Conservation (phyloP, 768 basidiomycete genomes). For the Mycena albidolilacea region DNA sequence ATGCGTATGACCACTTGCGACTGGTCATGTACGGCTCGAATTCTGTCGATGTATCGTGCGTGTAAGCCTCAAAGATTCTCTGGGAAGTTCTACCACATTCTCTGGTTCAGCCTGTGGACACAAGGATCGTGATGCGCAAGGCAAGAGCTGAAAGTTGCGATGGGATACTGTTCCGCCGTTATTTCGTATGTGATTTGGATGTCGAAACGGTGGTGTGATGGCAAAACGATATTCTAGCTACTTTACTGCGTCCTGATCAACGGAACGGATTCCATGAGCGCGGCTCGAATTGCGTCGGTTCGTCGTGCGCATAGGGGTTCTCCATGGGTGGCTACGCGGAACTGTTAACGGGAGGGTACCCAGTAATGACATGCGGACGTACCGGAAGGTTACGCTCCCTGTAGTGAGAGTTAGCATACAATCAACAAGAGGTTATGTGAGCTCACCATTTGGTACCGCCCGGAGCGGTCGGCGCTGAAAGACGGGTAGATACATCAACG, state of each 20-base stretch:
- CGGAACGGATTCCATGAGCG: slow-evolving; percentile 29
- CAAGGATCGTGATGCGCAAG: too few relatives aligned
- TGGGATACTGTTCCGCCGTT: too few relatives aligned
- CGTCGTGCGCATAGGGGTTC: slow-evolving; percentile 61
- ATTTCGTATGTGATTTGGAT: too few relatives aligned
- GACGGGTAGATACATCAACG: slow-evolving; percentile 13
- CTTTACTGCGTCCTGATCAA: slow-evolving; percentile 10
- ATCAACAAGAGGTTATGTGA: slow-evolving; percentile 4
- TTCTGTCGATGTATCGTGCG: too few relatives aligned
- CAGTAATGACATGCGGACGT: slow-evolving; percentile 43
- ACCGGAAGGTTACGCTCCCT: slow-evolving; percentile 91
- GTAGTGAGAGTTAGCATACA: slow-evolving; percentile 23
- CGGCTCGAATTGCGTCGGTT: slow-evolving; percentile 31
- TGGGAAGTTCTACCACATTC: too few relatives aligned
- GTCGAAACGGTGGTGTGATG: not conserved
- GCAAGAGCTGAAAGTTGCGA: too few relatives aligned
- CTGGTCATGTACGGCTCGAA: too few relatives aligned
- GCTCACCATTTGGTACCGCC: slow-evolving; percentile 97
- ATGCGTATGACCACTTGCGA: too few relatives aligned
- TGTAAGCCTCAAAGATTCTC: too few relatives aligned
- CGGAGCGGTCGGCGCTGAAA: slow-evolving; percentile 82
- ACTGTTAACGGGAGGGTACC: not conserved
- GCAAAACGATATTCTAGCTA: slow-evolving; percentile 5
- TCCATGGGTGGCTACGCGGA: slow-evolving; percentile 57
- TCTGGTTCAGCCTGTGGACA: too few relatives aligned